Evolutionary conservation across 2,329 filamentous ascomycete genomes (phyloP).

Genomic region (Elsinoe fawcettii): DNA sequence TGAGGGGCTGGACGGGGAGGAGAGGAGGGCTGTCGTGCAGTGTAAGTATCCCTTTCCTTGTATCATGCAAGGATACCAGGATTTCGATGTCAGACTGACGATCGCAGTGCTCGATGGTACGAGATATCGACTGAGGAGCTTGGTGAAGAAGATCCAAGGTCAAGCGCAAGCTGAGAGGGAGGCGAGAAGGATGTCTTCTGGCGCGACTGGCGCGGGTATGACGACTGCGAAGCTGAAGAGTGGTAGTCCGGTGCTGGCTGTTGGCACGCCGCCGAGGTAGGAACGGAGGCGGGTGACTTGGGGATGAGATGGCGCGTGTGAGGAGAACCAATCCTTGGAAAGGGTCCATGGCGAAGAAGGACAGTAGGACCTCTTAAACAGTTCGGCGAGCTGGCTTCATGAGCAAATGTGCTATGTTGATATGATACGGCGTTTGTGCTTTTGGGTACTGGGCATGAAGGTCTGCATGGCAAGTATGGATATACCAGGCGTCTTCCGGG

Average conservation of each 20-base stretch:
- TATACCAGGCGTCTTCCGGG: neutral
- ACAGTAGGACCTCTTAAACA: neutral
- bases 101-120: conserved; percentile 18
- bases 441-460: neutral
- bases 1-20: conserved; percentile 56
- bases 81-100: conserved; percentile 6
- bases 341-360: neutral
- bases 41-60: conserved; percentile 45
- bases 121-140: conserved; percentile 13
- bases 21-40: conserved; percentile 64
- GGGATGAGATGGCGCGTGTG: neutral
- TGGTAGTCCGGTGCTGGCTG: conserved; percentile 3
- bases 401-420: neutral
- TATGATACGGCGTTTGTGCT: neutral
- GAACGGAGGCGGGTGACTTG: neutral
- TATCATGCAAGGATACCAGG: too few relatives aligned
- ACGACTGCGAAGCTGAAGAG: conserved; percentile 9
- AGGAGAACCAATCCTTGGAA: too few relatives aligned
- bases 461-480: neutral
- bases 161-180: conserved; percentile 15
- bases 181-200: neutral
- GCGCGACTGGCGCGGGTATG: neutral
- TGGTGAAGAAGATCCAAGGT: conserved; percentile 15
- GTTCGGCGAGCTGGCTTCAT: neutral
- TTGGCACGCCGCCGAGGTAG: conserved; percentile 7